Conservation (phyloP, 2,329 filamentous ascomycete species). For the Botrytis squamosa region DNA sequence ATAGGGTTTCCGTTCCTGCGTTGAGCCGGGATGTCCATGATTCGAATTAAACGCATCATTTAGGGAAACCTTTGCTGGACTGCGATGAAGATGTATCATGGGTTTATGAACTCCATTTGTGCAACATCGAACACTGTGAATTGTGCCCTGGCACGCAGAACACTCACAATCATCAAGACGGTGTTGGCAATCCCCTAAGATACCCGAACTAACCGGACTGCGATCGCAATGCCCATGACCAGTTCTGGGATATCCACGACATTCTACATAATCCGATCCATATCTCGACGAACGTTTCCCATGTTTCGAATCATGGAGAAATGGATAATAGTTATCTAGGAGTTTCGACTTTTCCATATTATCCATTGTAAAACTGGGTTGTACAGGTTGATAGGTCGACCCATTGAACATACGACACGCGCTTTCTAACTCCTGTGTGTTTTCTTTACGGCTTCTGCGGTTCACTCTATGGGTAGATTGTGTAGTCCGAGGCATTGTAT, state of each 20-base stretch:
- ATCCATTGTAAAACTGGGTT: neutral
- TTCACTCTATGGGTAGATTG: neutral
- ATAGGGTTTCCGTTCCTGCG: neutral
- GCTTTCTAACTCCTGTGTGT: neutral
- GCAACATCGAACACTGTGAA: constrained; percentile 35
- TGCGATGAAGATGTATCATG: constrained; percentile 28
- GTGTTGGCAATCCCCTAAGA: constrained; percentile 36
- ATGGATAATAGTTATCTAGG: neutral
- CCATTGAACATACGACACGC: neutral
- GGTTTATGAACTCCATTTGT: constrained; percentile 30
- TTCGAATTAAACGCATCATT: neutral
- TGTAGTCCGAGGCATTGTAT: neutral
- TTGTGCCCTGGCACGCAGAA: constrained; percentile 31
- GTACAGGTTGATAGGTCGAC: neutral
- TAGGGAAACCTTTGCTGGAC: neutral
- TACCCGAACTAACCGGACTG: constrained; percentile 28
- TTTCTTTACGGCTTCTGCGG: too few relatives aligned
- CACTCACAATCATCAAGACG: constrained; percentile 36
- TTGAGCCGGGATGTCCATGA: neutral
- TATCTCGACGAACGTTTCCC: neutral
- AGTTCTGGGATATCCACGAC: constrained; percentile 34
- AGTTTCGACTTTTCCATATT: neutral
- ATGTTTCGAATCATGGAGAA: neutral
- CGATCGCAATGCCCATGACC: constrained; percentile 28
- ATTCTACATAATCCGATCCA: constrained; percentile 24